These are phyloP conservation scores for Ogataea pilisensis DNA, from an alignment of 805 yeast genomes.

Conservation along the genomic window DNA sequence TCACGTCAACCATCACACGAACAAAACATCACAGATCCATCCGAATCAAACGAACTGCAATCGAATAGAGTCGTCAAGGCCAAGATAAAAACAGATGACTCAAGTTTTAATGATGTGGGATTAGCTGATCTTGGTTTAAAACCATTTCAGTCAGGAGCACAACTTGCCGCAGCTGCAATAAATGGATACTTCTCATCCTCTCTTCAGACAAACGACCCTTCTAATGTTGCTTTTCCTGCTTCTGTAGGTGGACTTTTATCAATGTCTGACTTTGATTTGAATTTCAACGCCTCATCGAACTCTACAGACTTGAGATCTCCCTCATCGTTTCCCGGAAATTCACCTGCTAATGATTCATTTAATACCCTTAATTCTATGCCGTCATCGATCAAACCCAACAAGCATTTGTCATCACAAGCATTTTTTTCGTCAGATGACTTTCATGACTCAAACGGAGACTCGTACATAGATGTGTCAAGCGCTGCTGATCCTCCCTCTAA, in stretches of 20 bases:
- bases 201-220: not conserved
- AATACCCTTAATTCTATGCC: not conserved
- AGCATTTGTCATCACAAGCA: not conserved
- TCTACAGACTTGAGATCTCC: conserved; percentile 11
- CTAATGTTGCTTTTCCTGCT: not conserved
- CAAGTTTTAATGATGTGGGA: conserved; percentile 15
- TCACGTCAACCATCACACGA: not conserved
- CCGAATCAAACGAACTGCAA: not conserved
- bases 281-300: conserved; percentile 1
- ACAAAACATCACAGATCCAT: conserved; percentile 1
- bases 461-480: conserved; percentile 10
- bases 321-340: conserved; percentile 14
- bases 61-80: too few relatives aligned
- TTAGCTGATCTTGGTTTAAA: conserved; percentile 22
- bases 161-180: conserved; percentile 28
- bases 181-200: conserved; percentile 17
- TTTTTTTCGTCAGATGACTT: not conserved
- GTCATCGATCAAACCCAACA: not conserved
- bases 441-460: conserved; percentile 3
- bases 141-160: conserved; percentile 30
- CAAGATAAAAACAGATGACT: too few relatives aligned
- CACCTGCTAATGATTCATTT: conserved; percentile 1
- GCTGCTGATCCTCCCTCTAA: conserved; percentile 16
- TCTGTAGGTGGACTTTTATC: conserved; percentile 17
- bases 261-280: conserved; percentile 28